These are phyloP conservation scores for Salix suchowensis DNA, from an alignment of 345 rosid species.

Conservation along the genomic window DNA sequence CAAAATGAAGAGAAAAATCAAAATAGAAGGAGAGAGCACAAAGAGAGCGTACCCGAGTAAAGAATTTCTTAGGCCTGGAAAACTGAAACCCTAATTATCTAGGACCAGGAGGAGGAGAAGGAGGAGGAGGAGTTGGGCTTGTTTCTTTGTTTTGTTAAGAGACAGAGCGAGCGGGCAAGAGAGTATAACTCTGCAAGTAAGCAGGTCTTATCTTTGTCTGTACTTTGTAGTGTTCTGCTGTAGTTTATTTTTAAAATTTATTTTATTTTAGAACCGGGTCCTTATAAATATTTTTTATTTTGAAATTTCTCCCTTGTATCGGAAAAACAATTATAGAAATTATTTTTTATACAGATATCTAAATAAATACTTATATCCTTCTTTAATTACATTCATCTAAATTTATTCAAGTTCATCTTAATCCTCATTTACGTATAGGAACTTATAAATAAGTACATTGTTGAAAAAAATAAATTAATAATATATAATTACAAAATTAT, in stretches of 20 bases:
- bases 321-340: too few species aligned
- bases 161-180: background rate
- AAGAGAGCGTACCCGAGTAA: constrained; percentile 18
- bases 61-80: background rate
- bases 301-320: too few species aligned
- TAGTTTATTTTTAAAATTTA: background rate
- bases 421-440: too few species aligned
- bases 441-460: too few species aligned
- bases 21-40: background rate
- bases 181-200: constrained; percentile 25
- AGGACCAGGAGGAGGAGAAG: background rate
- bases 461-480: too few species aligned
- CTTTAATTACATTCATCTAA: too few species aligned
- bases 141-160: background rate
- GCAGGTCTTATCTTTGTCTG: constrained; percentile 22
- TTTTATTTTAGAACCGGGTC: background rate
- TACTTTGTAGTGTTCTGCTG: background rate
- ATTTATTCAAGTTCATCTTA: too few species aligned
- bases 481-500: too few species aligned
- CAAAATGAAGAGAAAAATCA: background rate
- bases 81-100: constrained; percentile 15
- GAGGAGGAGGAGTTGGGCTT: background rate
- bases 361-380: too few species aligned
- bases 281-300: background rate
- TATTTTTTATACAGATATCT: too few species aligned